Base-by-base conservation (phyloP, 1,139 yeast genomes). In the Debaryomyces coudertii region DNA sequence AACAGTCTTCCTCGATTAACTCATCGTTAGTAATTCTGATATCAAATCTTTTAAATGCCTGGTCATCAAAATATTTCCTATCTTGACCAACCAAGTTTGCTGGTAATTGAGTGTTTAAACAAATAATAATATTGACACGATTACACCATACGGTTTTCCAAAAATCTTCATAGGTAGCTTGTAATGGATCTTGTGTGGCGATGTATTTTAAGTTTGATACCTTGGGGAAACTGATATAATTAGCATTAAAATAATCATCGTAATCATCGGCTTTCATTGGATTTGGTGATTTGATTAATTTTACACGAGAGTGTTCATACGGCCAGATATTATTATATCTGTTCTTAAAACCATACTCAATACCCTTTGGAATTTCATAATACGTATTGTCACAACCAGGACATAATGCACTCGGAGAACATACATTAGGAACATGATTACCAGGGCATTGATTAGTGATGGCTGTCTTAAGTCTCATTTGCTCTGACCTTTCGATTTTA, bases 81-180 rank as follows among this genome's bases (percentile, higher is more conserved):
- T 44, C 48, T 33, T 45, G 46, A 14, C 51, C 49, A 22, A 43
- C 45, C 16, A 49, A 47, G 33, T 43, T 47, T 22, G 40, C 51
- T 7, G 43, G 45, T 12, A 47, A 40, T 44, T 60, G 64, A 23
- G 82, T 77, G 40, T 92, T 88, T 45, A 89, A 71, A 61, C 92
- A 87, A 15, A 90, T 71, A 44, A 89, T 83, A 5, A 87, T 72
- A 22, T 84, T 82, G 8, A 83, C 79, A 2, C 77, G 65, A 51
- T 87, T 80, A 40, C 80, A 73, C 74, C 83, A 76, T 0, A 73
- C 54, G 4, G 65, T 63, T 43, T 65, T 61, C 79, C 79, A 74
- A 50, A 74, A 74, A 53, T 74, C 79, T 20, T 69, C 71, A 43
- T 63, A 64, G 1, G 79, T 74, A 18, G 68, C 65, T 20, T 50